Conservation (phyloP, 2,329 filamentous ascomycete species). For the Botrytis cinerea region DNA sequence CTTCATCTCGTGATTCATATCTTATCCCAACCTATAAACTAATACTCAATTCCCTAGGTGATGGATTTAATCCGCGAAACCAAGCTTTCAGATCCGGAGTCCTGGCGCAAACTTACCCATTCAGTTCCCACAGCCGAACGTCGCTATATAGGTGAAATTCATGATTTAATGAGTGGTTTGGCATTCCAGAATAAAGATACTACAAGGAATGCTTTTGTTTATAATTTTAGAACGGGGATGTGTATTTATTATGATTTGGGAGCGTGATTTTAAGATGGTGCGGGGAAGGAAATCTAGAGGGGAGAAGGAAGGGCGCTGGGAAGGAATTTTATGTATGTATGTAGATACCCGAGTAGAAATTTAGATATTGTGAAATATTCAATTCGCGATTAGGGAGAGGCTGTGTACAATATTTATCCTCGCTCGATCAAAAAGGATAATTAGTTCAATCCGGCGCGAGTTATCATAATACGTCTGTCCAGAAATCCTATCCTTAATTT, state of each 20-base stretch:
- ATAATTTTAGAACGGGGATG: slow-evolving; percentile 83
- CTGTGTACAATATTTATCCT: neutral
- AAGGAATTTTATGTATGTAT: slow-evolving; percentile 3
- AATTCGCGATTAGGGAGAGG: neutral
- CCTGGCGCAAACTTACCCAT: slow-evolving; percentile 81
- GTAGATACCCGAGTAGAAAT: slow-evolving; percentile 20
- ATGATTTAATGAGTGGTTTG: slow-evolving; percentile 70
- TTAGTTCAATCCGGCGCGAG: neutral
- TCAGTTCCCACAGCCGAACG: slow-evolving; percentile 73
- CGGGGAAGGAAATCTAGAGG: neutral
- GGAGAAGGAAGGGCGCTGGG: neutral
- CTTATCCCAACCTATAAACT: neutral
- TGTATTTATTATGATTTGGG: slow-evolving; percentile 84
- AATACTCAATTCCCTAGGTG: slow-evolving; percentile 7
- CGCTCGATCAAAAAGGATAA: neutral
- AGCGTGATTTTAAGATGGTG: slow-evolving; percentile 29
- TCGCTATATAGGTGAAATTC: slow-evolving; percentile 80
- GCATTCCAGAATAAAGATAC: slow-evolving; percentile 59
- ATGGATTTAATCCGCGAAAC: slow-evolving; percentile 76
- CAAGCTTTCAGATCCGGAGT: slow-evolving; percentile 74
- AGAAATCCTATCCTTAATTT: neutral
- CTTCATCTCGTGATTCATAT: neutral
- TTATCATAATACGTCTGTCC: neutral
- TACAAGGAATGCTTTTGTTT: slow-evolving; percentile 77
- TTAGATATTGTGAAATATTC: neutral